phyloP scores from a whole-genome alignment of 2,329 filamentous ascomycete genomes.

The Daldinia sp. region DNA sequence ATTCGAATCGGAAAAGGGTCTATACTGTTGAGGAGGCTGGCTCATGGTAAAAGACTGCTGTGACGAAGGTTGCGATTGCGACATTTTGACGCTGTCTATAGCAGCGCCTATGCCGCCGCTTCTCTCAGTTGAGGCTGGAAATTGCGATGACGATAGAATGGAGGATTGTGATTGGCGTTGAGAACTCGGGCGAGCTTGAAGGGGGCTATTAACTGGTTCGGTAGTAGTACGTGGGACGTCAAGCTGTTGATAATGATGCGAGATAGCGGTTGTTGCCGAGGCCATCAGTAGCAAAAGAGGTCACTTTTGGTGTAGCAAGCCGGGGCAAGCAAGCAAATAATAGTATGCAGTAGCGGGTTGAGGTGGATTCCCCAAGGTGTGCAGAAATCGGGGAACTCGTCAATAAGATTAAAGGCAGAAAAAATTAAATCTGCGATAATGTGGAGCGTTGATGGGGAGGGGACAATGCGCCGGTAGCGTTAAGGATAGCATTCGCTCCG shows the following conservation, averaged over 20 bases:
- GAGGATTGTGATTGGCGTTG: conserved; percentile 34
- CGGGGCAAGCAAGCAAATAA: neutral
- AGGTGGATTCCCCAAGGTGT: conserved; percentile 21
- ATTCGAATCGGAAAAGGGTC: conserved; percentile 57
- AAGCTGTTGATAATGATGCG: conserved; percentile 43
- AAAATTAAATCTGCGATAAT: conserved; percentile 16
- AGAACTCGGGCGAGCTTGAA: conserved; percentile 23
- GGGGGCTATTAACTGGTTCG: conserved; percentile 28
- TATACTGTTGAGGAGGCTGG: conserved; percentile 60
- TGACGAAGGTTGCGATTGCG: conserved; percentile 63
- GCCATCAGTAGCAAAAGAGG: conserved; percentile 49
- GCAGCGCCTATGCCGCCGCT: conserved; percentile 46
- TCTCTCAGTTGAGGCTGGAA: conserved; percentile 33
- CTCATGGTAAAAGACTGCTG: conserved; percentile 70
- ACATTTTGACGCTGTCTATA: conserved; percentile 55
- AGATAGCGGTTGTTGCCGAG: conserved; percentile 53
- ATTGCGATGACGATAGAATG: conserved; percentile 15
- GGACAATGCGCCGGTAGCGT: conserved; percentile 16
- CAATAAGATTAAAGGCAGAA: conserved; percentile 21
- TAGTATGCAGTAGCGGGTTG: conserved; percentile 35
- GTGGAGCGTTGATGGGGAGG: conserved; percentile 1
- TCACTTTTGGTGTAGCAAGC: neutral
- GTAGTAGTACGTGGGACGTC: conserved; percentile 13
- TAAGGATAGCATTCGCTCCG: conserved; percentile 9
- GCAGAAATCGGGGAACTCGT: conserved; percentile 20